Evolutionary conservation across 1,284 basidiomycete genomes (phyloP).

Genomic region (Macrocystidia cucumis): DNA sequence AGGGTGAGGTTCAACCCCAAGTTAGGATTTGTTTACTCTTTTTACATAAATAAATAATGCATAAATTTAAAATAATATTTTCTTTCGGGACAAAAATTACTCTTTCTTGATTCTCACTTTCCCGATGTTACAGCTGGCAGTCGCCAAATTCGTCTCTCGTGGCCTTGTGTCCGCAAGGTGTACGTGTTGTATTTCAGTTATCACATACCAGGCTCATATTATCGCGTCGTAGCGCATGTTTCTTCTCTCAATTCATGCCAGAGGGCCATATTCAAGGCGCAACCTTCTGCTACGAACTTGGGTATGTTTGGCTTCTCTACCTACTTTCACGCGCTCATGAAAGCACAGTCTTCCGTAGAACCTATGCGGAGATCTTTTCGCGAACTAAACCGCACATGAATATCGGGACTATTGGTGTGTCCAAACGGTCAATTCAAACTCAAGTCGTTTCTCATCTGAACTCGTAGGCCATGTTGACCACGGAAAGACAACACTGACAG

Average conservation of each 20-base stretch:
- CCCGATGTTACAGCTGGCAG: constrained; percentile 46
- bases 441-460: constrained; percentile 9
- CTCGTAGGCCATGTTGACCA: constrained; percentile 82
- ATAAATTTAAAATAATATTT: no score
- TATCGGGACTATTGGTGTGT: constrained; percentile 86
- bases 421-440: constrained; percentile 6
- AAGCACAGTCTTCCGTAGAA: constrained; percentile 43
- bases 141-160: constrained; percentile 43
- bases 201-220: constrained; percentile 2
- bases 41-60: no score
- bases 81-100: no score
- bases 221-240: constrained; percentile 17
- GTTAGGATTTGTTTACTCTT: no score
- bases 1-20: no score
- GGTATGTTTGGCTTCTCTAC: constrained; percentile 4
- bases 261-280: constrained; percentile 22
- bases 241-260: constrained; percentile 30
- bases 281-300: constrained; percentile 15
- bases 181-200: constrained; percentile 18
- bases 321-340: constrained; percentile 12
- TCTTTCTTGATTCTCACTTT: no score
- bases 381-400: constrained; percentile 95
- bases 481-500: constrained; percentile 95
- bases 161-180: constrained; percentile 41
- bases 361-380: constrained; percentile 78